Base-by-base conservation (phyloP, 1,284 basidiomycete species). In the Naganishia sp. region DNA sequence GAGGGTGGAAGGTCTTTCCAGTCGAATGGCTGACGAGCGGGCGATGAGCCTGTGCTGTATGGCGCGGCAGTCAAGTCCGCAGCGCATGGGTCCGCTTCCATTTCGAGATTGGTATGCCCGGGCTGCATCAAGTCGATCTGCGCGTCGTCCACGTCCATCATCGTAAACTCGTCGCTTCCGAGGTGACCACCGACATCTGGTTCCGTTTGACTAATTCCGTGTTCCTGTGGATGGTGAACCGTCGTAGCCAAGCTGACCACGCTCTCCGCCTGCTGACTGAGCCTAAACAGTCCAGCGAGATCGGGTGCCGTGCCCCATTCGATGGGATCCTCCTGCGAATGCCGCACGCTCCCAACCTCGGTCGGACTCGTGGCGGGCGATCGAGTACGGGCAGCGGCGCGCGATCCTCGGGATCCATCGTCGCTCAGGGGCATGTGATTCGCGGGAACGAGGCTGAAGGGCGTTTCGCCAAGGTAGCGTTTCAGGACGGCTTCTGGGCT, bases 401-500 rank as follows among this genome's bases (percentile, higher is more conserved):
- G 49, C 21, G 58, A 61, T 42, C 28, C 21, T 28, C 43, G 42
- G n/a, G 56, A 58, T 9, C 47, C 47, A 31, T 61, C 47, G 47
- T 51, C 58, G 49, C 58, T 51, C 17, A 61, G 39, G 5, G 47
- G 47, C 21, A 50, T 39, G 45, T 58, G 21, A 41, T 25, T 25
- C 7, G 47, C 46, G 32, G 46, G 47, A 11, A 50, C 58, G 17
- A 61, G 47, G 45, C 47, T 50, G 15, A 61, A 42, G 31, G 23
- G 25, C 21, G 58, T 51, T 51, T 61, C 47, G 17, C 47, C 46
- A 7, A 61, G 47, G 49, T 61, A 61, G 45, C 58, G 58, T 32
- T 61, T 61, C 32, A 61, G 58, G 28, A 51, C 58, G 17, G 58
- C 58, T 61, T 61, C 58, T 3, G 58, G 58, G 47, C 21, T 61